Base-by-base conservation (phyloP, 2,329 filamentous ascomycete genomes). In the Nemania bipapillata region DNA sequence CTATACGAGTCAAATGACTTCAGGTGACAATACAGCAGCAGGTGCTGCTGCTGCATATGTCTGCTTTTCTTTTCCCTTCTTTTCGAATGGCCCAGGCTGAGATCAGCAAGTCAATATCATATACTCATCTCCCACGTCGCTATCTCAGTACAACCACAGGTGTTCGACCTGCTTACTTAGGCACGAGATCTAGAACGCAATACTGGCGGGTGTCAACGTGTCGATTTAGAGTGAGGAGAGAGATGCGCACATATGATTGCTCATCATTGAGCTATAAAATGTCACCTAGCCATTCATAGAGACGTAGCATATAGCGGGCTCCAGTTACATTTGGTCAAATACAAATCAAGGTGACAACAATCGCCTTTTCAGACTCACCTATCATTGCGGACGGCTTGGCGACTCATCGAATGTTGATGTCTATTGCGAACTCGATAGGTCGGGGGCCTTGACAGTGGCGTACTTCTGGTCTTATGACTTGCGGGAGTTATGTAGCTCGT, bases 281-380 rank as follows among this genome's bases (percentile, higher is more conserved):
- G 63, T 65, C 42, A 60, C 55, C 47, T 55, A 54, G 50, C 30
- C 11, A 37, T 55, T 22, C 22, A 32, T 49, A 40, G 17, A 37
- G 30, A 53, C 32, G 53, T 17, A 50, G 40, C 40, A 28, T 53
- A 32, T 54, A 22, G 50, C 26, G 15, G 35, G 24, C 37, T 55
- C 24, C n/a, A 37, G 54, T 53, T 58, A 53, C 61, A 64, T 57
- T 49, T 64, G 22, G 42, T 35, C 45, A 22, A 50, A 42, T 30
- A 22, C 20, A 57, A 40, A 15, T 30, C 26, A 42, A 57, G 26
- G 11, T 53, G 42, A 50, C 8, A 32, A 49, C 52, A 56, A 49
- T 32, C 35, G 9, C 35, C 37, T n/a, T 7, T 63, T 12, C 37
- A 28, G 26, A 5, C 17, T 12, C 22, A 56, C 40, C 30, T 62